Evolutionary conservation across 805 yeast genomes (phyloP).

Genomic region (Hanseniaspora hatyaiensis): DNA sequence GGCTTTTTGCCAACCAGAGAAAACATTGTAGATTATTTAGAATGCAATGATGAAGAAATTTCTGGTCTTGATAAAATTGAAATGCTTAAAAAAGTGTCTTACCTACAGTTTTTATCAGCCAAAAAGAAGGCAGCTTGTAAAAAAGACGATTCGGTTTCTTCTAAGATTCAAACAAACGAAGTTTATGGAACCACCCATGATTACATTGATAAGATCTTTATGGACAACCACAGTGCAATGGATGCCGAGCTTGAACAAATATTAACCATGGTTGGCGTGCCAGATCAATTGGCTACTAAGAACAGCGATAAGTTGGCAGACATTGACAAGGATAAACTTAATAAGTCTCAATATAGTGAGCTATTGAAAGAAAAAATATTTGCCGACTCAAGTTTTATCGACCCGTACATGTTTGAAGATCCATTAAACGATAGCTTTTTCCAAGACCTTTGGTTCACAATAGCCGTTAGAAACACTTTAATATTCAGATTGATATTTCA

Average conservation of each 20-base stretch:
- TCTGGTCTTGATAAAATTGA: slow-evolving; percentile 54
- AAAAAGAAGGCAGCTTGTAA: slow-evolving; percentile 27
- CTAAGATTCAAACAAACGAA: neutral
- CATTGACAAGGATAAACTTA: slow-evolving; percentile 16
- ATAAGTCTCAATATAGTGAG: slow-evolving; percentile 18
- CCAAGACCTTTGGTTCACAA: slow-evolving; percentile 73
- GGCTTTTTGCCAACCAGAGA: slow-evolving; percentile 45
- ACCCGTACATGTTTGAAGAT: slow-evolving; percentile 81
- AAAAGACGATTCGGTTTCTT: neutral
- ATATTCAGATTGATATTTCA: slow-evolving; percentile 78
- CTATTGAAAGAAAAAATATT: slow-evolving; percentile 19
- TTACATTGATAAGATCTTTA: slow-evolving; percentile 18
- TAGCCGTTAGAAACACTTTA: slow-evolving; percentile 72
- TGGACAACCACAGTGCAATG: slow-evolving; percentile 25
- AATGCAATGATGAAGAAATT: slow-evolving; percentile 35
- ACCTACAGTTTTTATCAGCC: slow-evolving; percentile 52
- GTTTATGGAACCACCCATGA: slow-evolving; percentile 15
- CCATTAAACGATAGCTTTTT: slow-evolving; percentile 74
- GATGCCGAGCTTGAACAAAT: slow-evolving; percentile 26
- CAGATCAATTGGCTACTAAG: slow-evolving; percentile 14
- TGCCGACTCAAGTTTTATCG: slow-evolving; percentile 42
- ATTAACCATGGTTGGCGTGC: slow-evolving; percentile 20
- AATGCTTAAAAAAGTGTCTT: slow-evolving; percentile 57
- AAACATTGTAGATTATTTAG: slow-evolving; percentile 46
- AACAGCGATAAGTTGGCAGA: neutral